Evolutionary conservation across 306 rosid genomes (phyloP).

Genomic region (Ormosia emarginata): DNA sequence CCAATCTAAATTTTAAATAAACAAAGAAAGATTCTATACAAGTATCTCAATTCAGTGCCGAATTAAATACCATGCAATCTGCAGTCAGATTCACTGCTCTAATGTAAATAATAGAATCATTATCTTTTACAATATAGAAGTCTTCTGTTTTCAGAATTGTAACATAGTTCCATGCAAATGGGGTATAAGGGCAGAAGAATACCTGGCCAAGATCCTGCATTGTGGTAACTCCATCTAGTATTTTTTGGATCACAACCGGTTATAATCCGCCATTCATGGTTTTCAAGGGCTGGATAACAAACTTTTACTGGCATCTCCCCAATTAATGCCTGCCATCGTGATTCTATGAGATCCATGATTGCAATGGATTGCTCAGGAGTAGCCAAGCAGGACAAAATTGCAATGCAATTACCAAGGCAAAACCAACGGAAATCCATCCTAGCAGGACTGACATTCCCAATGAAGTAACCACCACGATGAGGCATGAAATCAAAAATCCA

Average conservation of each 20-base stretch:
- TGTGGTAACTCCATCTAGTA: constrained; percentile 93
- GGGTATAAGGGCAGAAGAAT: not conserved
- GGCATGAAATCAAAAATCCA: constrained; percentile 93
- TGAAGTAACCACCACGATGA: constrained; percentile 72
- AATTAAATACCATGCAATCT: no score
- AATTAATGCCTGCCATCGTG: constrained; percentile 77
- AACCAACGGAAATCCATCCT: constrained; percentile 97
- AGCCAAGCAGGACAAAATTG: constrained; percentile 84
- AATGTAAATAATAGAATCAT: no score
- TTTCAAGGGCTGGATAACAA: constrained; percentile 85
- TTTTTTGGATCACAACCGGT: constrained; percentile 88
- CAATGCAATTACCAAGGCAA: constrained; percentile 81
- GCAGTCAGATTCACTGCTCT: no score
- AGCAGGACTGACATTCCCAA: constrained; percentile 90
- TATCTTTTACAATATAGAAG: no score
- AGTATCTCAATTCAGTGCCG: not conserved
- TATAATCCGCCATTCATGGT: constrained; percentile 66
- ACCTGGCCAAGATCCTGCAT: constrained; percentile 98
- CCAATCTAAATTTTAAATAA: not conserved
- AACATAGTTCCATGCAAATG: not conserved
- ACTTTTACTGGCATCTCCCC: constrained; percentile 91
- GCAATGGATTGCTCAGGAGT: constrained; percentile 82
- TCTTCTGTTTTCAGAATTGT: not conserved
- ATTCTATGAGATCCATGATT: constrained; percentile 90
- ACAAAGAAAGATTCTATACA: not conserved